phyloP scores from a whole-genome alignment of 2,329 filamentous ascomycete species.

The Colletotrichum karsti region DNA sequence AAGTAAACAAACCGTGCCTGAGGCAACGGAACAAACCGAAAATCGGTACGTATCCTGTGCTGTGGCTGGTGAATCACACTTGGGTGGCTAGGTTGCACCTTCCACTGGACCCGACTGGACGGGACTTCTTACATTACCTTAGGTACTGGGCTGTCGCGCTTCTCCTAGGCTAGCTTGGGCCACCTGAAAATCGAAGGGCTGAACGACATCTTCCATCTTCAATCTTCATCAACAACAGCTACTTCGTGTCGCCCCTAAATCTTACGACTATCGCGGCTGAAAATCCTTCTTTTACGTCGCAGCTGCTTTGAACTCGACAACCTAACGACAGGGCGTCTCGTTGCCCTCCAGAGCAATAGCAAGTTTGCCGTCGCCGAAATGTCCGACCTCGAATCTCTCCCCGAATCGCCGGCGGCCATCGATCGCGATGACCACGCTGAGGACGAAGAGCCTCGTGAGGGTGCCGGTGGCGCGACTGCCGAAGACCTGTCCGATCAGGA shows the following conservation, averaged over 20 bases:
- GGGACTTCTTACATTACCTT: too few relatives aligned
- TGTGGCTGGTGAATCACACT: background rate
- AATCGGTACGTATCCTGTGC: background rate
- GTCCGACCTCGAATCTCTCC: constrained; percentile 57
- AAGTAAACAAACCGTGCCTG: constrained; percentile 31
- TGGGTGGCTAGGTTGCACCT: too few relatives aligned
- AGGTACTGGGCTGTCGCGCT: background rate
- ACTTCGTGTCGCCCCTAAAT: background rate
- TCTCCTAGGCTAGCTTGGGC: constrained; percentile 18
- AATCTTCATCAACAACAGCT: background rate
- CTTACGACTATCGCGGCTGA: background rate
- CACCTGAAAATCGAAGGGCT: constrained; percentile 23
- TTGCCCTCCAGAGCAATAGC: background rate
- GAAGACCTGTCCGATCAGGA: constrained; percentile 61
- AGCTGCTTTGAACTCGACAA: background rate
- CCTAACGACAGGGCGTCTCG: background rate
- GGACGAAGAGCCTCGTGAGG: constrained; percentile 51
- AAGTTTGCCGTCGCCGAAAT: constrained; percentile 35
- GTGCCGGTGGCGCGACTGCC: constrained; percentile 46
- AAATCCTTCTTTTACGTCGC: background rate
- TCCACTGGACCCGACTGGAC: too few relatives aligned
- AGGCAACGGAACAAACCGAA: constrained; percentile 15
- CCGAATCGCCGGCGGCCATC: constrained; percentile 42
- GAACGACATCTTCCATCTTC: background rate
- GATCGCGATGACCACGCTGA: constrained; percentile 42